Percentiles rank a stretch among this genome's conserved stretches.
Conservation (phyloP, 73 alveolate species). For the Tetrahymena elliotti region DNA sequence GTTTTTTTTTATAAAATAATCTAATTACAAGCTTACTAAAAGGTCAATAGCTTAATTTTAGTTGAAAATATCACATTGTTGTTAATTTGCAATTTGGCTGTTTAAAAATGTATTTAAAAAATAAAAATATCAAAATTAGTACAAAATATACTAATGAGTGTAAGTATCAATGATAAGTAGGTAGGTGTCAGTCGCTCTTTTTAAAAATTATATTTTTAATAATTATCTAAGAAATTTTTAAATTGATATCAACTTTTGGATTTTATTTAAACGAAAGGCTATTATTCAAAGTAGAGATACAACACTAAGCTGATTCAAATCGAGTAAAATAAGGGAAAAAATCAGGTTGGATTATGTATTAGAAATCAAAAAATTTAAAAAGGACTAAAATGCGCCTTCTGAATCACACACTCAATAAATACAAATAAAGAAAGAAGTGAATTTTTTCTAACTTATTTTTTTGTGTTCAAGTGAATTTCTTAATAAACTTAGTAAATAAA, state of each 20-base stretch:
- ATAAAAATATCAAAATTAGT: too few species aligned
- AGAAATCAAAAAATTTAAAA: neutral
- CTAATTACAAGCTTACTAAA: neutral
- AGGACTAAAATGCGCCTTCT: neutral
- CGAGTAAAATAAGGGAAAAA: neutral
- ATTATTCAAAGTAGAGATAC: neutral
- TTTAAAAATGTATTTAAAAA: neutral
- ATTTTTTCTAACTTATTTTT: neutral
- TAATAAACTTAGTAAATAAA: neutral
- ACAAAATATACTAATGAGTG: neutral
- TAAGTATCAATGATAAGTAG: neutral
- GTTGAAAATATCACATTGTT: neutral
- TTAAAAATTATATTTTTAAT: too few species aligned
- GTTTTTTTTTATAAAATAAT: neutral
- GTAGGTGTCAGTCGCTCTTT: neutral
- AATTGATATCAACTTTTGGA: neutral
- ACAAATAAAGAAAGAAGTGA: neutral
- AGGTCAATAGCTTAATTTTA: neutral
- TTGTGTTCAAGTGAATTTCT: neutral
- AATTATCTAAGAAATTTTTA: neutral
- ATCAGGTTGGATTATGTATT: neutral
- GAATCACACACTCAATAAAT: neutral
- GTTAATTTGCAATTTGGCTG: too few species aligned
- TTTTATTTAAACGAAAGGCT: neutral
- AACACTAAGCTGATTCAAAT: neutral